Conservation (phyloP, 331 rosid species). For the Telfairia occidentalis region DNA sequence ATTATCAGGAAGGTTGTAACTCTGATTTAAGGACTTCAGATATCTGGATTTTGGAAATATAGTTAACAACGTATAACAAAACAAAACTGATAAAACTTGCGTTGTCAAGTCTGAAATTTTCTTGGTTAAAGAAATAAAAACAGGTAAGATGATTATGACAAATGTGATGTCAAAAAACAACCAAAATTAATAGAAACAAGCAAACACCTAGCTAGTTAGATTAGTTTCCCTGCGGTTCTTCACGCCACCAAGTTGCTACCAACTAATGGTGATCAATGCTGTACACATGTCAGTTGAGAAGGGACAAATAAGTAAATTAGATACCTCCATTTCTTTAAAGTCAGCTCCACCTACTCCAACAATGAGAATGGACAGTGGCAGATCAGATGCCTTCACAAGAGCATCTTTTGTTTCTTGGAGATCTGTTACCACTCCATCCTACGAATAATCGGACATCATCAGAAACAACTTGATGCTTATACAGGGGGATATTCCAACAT, state of each 20-base stretch:
- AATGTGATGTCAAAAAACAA: not conserved
- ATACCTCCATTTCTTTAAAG: constrained; percentile 97
- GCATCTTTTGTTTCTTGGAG: constrained; percentile 99
- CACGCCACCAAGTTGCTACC: not conserved
- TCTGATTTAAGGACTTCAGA: not conserved
- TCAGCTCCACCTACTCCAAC: constrained; percentile 99
- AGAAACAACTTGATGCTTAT: constrained; percentile 13
- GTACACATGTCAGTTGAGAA: not conserved
- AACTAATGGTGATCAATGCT: not conserved
- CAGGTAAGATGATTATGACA: not conserved
- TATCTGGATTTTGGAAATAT: not conserved
- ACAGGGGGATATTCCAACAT: not conserved
- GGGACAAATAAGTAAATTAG: not conserved
- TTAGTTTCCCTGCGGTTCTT: not conserved
- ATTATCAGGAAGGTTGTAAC: not conserved
- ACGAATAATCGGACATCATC: constrained; percentile 19
- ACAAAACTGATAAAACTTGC: not conserved
- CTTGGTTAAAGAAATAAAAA: not conserved
- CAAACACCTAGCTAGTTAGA: not conserved
- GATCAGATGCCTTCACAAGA: constrained; percentile 85
- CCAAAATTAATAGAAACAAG: not conserved
- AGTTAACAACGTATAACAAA: not conserved
- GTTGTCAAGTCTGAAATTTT: not conserved
- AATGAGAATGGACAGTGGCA: constrained; percentile 88
- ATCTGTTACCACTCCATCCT: constrained; percentile 99